phyloP scores from a whole-genome alignment of 2,329 filamentous ascomycete genomes.

The Mycosphaerelloides madeirae region DNA sequence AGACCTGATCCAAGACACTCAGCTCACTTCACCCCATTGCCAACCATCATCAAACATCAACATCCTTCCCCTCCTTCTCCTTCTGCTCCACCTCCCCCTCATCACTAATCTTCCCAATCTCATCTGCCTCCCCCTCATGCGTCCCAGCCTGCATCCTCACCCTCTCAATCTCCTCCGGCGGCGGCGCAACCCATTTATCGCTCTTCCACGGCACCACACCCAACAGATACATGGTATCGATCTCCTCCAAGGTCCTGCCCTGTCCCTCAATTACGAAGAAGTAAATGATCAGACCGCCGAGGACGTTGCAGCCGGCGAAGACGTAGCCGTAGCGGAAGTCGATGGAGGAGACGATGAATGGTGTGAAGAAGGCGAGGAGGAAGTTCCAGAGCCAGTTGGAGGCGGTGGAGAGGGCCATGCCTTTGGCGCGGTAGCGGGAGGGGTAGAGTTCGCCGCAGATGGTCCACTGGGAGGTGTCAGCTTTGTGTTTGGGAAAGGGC shows the following conservation, averaged over 20 bases:
- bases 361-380: constrained; percentile 62
- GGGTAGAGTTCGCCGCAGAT: constrained; percentile 44
- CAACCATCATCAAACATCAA: no score
- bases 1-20: no score
- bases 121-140: constrained; percentile 2
- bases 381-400: constrained; percentile 53
- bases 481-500: no score
- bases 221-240: constrained; percentile 69
- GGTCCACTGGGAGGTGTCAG: no score
- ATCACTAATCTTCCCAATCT: constrained; percentile 7
- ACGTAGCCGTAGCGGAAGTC: constrained; percentile 71
- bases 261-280: constrained; percentile 74
- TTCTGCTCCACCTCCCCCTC: neutral
- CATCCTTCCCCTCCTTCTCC: neutral
- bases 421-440: constrained; percentile 46
- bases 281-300: constrained; percentile 62
- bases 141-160: constrained; percentile 14
- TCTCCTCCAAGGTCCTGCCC: constrained; percentile 60
- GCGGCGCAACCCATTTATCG: constrained; percentile 29
- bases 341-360: constrained; percentile 68
- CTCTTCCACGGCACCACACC: constrained; percentile 28
- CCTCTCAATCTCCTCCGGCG: constrained; percentile 25
- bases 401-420: constrained; percentile 54
- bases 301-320: constrained; percentile 68
- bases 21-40: no score